A percentile compares a stretch with the other conserved stretches of the same genome.
Conservation (phyloP, 176 grass and related monocot genomes). For the Aegilops bicornis region DNA sequence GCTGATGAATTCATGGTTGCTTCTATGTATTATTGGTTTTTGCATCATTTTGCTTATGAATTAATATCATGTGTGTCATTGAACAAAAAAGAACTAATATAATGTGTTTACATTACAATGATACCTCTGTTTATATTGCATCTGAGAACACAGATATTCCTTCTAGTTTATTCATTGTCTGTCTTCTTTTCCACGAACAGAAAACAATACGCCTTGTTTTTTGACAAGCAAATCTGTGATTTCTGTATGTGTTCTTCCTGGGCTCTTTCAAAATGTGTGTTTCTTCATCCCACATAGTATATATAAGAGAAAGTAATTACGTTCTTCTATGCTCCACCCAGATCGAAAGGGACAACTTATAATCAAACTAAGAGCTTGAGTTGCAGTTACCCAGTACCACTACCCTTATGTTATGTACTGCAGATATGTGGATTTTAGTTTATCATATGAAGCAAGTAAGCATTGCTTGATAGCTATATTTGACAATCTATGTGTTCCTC, state of each 20-base stretch:
- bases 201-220: neutral
- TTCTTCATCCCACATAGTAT: slow-evolving; percentile 6
- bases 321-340: neutral
- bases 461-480: slow-evolving; percentile 10
- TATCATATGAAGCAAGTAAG: neutral
- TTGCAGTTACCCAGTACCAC: neutral
- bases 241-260: slow-evolving; percentile 1
- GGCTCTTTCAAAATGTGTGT: neutral
- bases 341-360: neutral
- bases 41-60: slow-evolving; percentile 1
- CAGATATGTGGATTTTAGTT: neutral
- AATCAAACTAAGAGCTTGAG: neutral
- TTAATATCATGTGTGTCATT: neutral
- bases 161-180: neutral
- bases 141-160: neutral
- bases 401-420: neutral
- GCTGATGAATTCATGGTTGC: neutral
- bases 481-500: neutral
- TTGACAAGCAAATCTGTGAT: neutral
- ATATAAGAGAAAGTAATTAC: neutral
- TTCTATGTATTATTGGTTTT: neutral
- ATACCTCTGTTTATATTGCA: slow-evolving; percentile 21
- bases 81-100: neutral
- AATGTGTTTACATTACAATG: neutral
- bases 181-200: neutral